Evolutionary conservation across 768 basidiomycete species (phyloP), one percentile per base, ranked within the genome.

Genomic region (Cyclocybe aegerita): DNA sequence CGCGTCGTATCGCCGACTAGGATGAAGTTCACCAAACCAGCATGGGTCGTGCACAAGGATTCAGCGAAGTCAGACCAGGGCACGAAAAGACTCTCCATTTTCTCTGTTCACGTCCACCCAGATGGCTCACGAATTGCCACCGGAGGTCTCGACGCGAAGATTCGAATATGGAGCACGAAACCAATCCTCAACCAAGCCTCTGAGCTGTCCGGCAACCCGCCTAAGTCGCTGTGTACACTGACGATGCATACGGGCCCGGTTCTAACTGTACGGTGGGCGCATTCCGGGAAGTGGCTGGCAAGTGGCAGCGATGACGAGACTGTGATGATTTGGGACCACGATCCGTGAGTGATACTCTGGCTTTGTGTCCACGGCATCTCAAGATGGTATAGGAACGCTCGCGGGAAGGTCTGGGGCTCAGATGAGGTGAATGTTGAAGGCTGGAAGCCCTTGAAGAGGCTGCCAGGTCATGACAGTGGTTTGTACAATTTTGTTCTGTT

Each of bases 111-210:
- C 58, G 92, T 97, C 8, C 95, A 98, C 60, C 96, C 96, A 0
- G 96, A 99, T 62, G 91, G 91, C 55, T 93, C 92, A 14, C 83
- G 96, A 12, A 88, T 99, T 58, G 96, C 97, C n/a, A 99, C 96
- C 0, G 97, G 94, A 29, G 94, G 95, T 2, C 78, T 99, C 47
- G 96, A 99, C 67, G 88, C 92, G 36, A 95, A 94, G 74, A 85
- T 99, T 53, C 88, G 93, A 43, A 92, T 99, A 70, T 99, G 96
- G 96, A 90, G 90, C 54, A 98, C 97, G 0, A 86, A 90, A 54
- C 95, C 97, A 0, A 96, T 98, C 57, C 73, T 98, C n/a, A 85
- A 85, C 55, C 70, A 79, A 10, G 77, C 82, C 38, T 75, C 90
- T 29, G 83, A 90, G 62, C 66, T 70, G 54, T 81, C 85, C 39